Conservation (phyloP, 768 basidiomycete species). For the Agrocybe pediades region DNA sequence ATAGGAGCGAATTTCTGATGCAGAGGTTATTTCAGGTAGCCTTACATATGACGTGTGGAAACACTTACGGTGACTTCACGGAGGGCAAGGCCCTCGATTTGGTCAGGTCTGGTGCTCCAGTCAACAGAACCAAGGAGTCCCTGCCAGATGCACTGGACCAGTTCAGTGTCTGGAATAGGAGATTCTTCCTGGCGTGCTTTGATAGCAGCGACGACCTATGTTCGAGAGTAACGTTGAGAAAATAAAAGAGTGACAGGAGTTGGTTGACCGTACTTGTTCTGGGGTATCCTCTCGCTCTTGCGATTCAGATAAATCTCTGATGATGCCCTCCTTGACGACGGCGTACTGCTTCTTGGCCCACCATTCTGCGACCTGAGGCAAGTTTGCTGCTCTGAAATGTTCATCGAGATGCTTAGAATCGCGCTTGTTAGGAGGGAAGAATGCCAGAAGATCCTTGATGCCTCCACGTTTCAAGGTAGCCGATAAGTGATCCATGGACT, state of each 20-base stretch:
- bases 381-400: slow-evolving; percentile 80
- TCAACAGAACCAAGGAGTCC: slow-evolving; percentile 88
- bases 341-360: slow-evolving; percentile 89
- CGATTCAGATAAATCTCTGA: slow-evolving; percentile 68
- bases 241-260: slow-evolving; percentile 4
- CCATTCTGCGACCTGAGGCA: slow-evolving; percentile 88
- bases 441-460: slow-evolving; percentile 80
- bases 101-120: slow-evolving; percentile 88
- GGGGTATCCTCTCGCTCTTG: slow-evolving; percentile 68
- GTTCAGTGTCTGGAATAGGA: slow-evolving; percentile 83
- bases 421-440: slow-evolving; percentile 87
- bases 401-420: slow-evolving; percentile 75
- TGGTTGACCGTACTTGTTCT: slow-evolving; percentile 56
- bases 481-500: slow-evolving; percentile 89
- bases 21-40: background rate
- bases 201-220: slow-evolving; percentile 75
- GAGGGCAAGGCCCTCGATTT: slow-evolving; percentile 86
- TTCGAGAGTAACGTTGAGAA: background rate
- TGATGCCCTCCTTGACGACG: slow-evolving; percentile 76
- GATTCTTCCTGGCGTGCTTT: slow-evolving; percentile 73
- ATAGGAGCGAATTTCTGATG: slow-evolving; percentile 79
- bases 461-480: slow-evolving; percentile 80
- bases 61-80: slow-evolving; percentile 81
- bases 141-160: slow-evolving; percentile 90
- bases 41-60: background rate